Base-by-base conservation (phyloP, 176 grass and related monocot genomes). In the Triticum timopheevii region DNA sequence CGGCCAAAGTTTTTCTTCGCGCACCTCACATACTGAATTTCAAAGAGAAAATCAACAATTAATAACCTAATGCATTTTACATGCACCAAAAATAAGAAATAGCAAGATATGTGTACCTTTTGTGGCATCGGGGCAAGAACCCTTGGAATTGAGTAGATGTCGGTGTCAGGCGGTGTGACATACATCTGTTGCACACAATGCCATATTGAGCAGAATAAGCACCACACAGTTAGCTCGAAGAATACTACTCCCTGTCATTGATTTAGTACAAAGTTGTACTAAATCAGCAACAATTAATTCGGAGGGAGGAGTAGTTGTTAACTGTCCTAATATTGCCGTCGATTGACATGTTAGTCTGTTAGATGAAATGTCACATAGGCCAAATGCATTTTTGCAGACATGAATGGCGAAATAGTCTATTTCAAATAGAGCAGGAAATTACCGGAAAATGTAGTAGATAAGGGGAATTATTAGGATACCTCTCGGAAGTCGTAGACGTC, bases 401-500 rank as follows among this genome's bases (percentile, higher is more conserved):
- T 30, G 38, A 5, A 33, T 70, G 59, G 20, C 62, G 78, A 78
- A 71, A 82, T 54, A 19, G 50, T 19, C 50, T 54, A 54, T 54
- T 54, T 54, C 50, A 19, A 54, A 54, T 65, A 39, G 15, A 22
- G 11, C 71, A 62, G 13, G 5, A 4, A 78, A 25, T 73, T 27
- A 61, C 2, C 4, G 27, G 17, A 80, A 4, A 88, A 68, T 24
- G 78, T 8, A 49, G 13, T 49, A 19, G 24, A 50, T 28, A 50
- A 15, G 5, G 15, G 13, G 25, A 76, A 76, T 50, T 30, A 36
- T 5, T 19, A 68, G 25, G 25, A 42, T 84, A 95, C 96, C 93
- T 98, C 93, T 63, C 93, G 88, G 76, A 98, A 98, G 85, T 98
- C 93, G 88, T 86, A 98, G 69, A 98, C 90, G 80, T 98, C 92